These are phyloP conservation scores for Umbelopsis vinacea DNA, from an alignment of 192 early-diverging fungal species.

Conservation along the genomic window DNA sequence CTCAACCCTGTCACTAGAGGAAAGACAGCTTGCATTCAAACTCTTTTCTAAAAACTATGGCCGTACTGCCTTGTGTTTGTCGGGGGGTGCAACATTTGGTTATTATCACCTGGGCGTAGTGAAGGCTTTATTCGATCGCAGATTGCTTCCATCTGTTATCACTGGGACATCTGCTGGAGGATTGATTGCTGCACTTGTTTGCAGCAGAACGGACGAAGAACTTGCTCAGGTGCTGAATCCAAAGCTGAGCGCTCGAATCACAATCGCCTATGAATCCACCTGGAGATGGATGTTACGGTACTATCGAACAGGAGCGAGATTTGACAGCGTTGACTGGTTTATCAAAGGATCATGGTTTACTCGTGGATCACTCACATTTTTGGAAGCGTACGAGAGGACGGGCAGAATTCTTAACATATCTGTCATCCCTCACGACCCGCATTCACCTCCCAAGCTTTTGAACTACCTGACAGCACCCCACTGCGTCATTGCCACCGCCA, in stretches of 20 bases:
- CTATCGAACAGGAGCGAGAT: constrained; percentile 51
- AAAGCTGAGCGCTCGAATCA: constrained; percentile 54
- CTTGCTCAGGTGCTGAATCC: constrained; percentile 60
- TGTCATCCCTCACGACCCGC: constrained; percentile 73
- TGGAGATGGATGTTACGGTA: constrained; percentile 45
- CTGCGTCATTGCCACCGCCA: constrained; percentile 85
- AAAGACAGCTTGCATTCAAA: constrained; percentile 69
- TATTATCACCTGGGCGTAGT: constrained; percentile 77
- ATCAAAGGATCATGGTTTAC: constrained; percentile 69
- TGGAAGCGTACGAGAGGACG: constrained; percentile 88
- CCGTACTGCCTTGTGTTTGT: constrained; percentile 75
- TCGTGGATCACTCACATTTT: constrained; percentile 83
- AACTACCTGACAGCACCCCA: constrained; percentile 90
- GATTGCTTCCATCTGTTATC: constrained; percentile 73
- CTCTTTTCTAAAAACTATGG: constrained; percentile 71
- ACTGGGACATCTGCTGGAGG: constrained; percentile 77
- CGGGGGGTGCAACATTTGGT: constrained; percentile 75
- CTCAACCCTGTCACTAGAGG: constrained; percentile 44
- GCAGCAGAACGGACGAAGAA: constrained; percentile 71
- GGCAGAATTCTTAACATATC: constrained; percentile 88
- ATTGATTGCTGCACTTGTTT: constrained; percentile 67
- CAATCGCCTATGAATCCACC: constrained; percentile 53
- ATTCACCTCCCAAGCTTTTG: constrained; percentile 78
- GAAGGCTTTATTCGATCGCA: constrained; percentile 69
- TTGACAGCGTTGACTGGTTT: constrained; percentile 69